Conservation (phyloP, 345 rosid species). For the Populus simonii region DNA sequence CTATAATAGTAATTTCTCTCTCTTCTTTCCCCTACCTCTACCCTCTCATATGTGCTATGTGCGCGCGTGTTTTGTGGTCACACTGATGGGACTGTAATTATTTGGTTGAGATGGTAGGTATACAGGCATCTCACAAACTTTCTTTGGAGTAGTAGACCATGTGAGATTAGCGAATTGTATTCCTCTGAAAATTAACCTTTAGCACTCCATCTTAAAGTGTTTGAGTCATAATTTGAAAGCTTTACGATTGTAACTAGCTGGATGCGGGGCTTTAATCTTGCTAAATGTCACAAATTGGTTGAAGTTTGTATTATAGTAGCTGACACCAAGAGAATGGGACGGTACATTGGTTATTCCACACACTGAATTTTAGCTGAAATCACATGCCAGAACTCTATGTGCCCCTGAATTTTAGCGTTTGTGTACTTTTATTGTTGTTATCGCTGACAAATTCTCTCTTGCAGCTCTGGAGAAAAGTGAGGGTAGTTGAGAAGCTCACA, state of each 20-base stretch:
- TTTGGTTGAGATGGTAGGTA: background rate
- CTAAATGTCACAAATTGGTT: background rate
- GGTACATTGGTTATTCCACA: background rate
- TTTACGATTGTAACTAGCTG: background rate
- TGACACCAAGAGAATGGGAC: background rate
- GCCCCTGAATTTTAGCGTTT: background rate
- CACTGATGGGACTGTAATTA: background rate
- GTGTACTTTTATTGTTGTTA: background rate
- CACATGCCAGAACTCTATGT: background rate
- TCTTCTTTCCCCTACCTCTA: background rate
- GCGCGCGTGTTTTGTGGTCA: background rate
- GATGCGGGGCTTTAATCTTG: background rate
- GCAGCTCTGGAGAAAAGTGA: constrained; percentile 26
- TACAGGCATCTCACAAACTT: background rate
- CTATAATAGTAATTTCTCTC: constrained; percentile 68
- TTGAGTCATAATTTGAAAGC: background rate
- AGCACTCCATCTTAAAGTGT: background rate
- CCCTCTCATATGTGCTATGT: background rate
- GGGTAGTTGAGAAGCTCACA: constrained; percentile 10
- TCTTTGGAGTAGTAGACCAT: background rate
- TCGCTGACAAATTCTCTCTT: background rate
- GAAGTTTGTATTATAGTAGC: background rate
- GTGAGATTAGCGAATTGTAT: background rate
- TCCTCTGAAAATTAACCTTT: background rate
- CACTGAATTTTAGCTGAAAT: background rate